Evolutionary conservation across 371 early-diverging fungal species (phyloP).

Genomic region (Mucor racemosus): DNA sequence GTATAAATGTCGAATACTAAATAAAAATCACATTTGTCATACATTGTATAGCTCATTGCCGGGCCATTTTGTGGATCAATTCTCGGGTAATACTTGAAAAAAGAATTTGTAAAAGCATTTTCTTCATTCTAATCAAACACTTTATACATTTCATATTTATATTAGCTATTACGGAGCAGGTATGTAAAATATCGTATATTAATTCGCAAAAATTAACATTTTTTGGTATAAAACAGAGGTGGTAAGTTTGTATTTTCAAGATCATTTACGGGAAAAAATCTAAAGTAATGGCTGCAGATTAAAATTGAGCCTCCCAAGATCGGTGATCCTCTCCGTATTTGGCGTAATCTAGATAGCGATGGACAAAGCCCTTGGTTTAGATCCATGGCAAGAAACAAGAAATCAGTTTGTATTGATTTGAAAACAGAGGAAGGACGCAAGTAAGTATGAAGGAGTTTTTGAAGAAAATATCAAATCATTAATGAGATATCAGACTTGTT

Average conservation of each 20-base stretch:
- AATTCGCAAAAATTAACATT: neutral
- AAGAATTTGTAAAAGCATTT: too few relatives aligned
- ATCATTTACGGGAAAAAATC: neutral
- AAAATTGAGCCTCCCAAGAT: slow-evolving; percentile 59
- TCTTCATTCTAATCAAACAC: too few relatives aligned
- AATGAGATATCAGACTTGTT: slow-evolving; percentile 37
- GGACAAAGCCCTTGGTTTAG: slow-evolving; percentile 58
- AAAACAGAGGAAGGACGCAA: slow-evolving; percentile 49
- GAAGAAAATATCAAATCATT: neutral
- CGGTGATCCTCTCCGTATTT: slow-evolving; percentile 59
- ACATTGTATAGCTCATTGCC: slow-evolving; percentile 47
- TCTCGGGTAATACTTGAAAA: slow-evolving; percentile 39
- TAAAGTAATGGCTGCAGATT: slow-evolving; percentile 29
- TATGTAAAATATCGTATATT: neutral
- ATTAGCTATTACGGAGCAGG: slow-evolving; percentile 49
- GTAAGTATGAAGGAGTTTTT: slow-evolving; percentile 25
- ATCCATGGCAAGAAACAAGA: slow-evolving; percentile 58
- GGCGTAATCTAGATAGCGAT: slow-evolving; percentile 59
- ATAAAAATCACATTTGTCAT: neutral
- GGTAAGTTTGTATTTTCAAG: slow-evolving; percentile 4
- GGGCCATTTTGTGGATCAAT: slow-evolving; percentile 63
- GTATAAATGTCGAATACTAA: neutral
- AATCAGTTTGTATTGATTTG: slow-evolving; percentile 58
- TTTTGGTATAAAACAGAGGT: neutral
- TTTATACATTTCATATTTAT: neutral